Evolutionary conservation across 345 rosid genomes (phyloP).

Genomic region (Tarenaya hassleriana): DNA sequence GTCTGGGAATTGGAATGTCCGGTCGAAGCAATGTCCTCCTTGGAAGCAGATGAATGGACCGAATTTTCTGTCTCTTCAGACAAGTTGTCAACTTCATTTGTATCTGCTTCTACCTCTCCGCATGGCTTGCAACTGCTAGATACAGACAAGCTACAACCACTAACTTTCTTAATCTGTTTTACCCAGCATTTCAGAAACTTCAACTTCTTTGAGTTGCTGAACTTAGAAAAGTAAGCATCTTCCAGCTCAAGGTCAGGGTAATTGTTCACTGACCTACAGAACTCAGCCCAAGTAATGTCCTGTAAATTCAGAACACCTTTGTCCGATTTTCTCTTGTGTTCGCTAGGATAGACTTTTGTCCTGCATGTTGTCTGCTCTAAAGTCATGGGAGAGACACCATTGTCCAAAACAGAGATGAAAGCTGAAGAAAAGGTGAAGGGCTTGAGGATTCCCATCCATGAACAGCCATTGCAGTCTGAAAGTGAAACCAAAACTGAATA

Average conservation of each 20-base stretch:
- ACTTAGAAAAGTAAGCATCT: conserved; percentile 48
- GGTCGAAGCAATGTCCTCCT: conserved; percentile 53
- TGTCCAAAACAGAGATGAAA: conserved; percentile 37
- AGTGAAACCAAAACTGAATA: conserved; percentile 61
- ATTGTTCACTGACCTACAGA: conserved; percentile 46
- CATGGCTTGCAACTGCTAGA: conserved; percentile 26
- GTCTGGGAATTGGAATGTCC: conserved; percentile 39
- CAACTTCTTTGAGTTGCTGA: conserved; percentile 55
- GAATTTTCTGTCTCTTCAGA: conserved; percentile 47
- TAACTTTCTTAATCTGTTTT: conserved; percentile 58
- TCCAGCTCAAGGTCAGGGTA: conserved; percentile 48
- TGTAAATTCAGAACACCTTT: conserved; percentile 29
- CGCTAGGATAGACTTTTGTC: conserved; percentile 13
- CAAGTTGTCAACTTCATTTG: conserved; percentile 26
- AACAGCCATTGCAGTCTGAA: conserved; percentile 36
- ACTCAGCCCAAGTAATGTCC: conserved; percentile 52
- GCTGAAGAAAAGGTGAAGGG: conserved; percentile 71
- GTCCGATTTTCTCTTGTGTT: conserved; percentile 33
- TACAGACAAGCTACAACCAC: conserved; percentile 25
- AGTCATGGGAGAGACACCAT: conserved; percentile 24
- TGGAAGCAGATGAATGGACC: conserved; percentile 44
- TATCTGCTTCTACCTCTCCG: conserved; percentile 33
- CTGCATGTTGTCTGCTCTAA: conserved; percentile 21
- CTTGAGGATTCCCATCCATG: conserved; percentile 52
- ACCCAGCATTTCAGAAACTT: conserved; percentile 92